phyloP scores from a whole-genome alignment of 2,329 filamentous ascomycete species.

The Curvularia spicifera region DNA sequence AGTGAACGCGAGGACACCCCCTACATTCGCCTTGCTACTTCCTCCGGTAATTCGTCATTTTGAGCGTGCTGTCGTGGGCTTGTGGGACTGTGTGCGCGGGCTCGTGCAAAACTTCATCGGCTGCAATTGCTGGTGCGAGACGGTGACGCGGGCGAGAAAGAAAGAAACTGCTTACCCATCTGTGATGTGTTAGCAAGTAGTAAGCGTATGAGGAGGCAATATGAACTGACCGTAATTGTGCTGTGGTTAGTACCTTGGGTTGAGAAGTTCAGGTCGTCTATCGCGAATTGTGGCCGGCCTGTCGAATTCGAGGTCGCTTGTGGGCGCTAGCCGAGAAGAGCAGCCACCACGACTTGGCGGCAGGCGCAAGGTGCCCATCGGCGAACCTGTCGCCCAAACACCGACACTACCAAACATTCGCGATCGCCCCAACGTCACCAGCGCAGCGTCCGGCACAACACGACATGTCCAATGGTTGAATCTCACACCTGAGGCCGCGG shows the following conservation, averaged over 20 bases:
- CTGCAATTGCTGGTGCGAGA: conserved; percentile 44
- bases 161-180: conserved; percentile 65
- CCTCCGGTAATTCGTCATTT: background rate
- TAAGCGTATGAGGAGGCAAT: conserved; percentile 8
- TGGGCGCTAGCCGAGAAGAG: conserved; percentile 28
- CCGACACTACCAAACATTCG: conserved; percentile 19
- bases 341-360: conserved; percentile 22
- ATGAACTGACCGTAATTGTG: conserved; percentile 60
- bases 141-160: conserved; percentile 27
- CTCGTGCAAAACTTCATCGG: conserved; percentile 31
- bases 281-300: conserved; percentile 22
- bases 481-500: conserved; percentile 11
- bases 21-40: background rate
- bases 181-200: conserved; percentile 49
- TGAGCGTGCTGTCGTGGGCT: conserved; percentile 12
- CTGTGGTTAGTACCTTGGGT: conserved; percentile 53
- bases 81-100: conserved; percentile 18
- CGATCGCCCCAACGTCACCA: conserved; percentile 1
- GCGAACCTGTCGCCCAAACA: conserved; percentile 36
- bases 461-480: conserved; percentile 9
- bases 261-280: conserved; percentile 37
- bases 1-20: background rate
- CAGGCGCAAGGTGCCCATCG: conserved; percentile 14
- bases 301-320: conserved; percentile 32
- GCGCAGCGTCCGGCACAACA: background rate